Percentiles rank a stretch among this genome's conserved stretches.
Conservation (phyloP, 495 filamentous ascomycete species). For the Trichoderma orchidacearum region DNA sequence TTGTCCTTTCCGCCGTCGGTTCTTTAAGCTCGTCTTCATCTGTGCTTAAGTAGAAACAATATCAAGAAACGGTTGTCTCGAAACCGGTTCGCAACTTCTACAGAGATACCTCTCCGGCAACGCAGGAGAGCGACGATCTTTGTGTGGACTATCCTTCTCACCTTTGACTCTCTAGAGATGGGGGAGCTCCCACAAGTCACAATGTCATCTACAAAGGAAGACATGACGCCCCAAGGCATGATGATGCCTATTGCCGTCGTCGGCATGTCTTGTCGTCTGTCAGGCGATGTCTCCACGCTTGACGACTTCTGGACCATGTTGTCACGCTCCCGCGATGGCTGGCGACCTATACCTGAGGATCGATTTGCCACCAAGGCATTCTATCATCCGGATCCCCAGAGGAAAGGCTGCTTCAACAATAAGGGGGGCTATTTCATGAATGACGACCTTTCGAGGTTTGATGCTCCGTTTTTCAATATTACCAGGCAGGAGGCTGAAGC, state of each 20-base stretch:
- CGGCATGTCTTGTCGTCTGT: conserved; percentile 40
- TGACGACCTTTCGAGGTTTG: conserved; percentile 60
- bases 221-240: conserved; percentile 7
- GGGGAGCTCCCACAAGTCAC: not conserved
- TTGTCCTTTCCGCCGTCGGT: too few species aligned
- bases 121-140: too few species aligned
- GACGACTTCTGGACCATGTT: conserved; percentile 45
- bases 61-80: too few species aligned
- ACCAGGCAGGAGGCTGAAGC: conserved; percentile 56
- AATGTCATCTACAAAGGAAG: conserved; percentile 3
- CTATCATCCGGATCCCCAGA: conserved; percentile 63
- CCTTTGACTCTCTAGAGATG: conserved; percentile 10
- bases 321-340: conserved; percentile 45
- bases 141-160: not conserved
- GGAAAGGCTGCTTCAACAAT: conserved; percentile 57
- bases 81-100: too few species aligned
- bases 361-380: conserved; percentile 57
- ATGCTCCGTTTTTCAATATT: conserved; percentile 81
- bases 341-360: conserved; percentile 49
- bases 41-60: too few species aligned
- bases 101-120: too few species aligned
- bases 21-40: too few species aligned
- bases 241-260: conserved; percentile 37
- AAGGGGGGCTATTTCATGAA: conserved; percentile 69
- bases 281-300: conserved; percentile 37